Evolutionary conservation across 2,329 filamentous ascomycete species (phyloP).

Genomic region (Nannizziopsis barbatae): DNA sequence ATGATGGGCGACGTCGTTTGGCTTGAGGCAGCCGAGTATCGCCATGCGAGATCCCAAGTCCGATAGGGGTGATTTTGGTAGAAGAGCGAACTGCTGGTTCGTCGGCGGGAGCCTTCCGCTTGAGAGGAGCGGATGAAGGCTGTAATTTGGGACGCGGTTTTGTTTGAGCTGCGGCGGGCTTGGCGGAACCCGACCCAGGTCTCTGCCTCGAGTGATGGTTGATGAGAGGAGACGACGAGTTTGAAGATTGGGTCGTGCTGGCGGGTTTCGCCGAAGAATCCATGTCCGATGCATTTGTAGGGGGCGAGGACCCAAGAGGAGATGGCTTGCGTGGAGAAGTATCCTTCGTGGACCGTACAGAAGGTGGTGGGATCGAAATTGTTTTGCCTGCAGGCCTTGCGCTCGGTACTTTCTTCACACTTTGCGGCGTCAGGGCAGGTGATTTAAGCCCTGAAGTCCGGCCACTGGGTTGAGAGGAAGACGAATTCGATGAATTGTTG

Average conservation of each 20-base stretch:
- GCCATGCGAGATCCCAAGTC: slow-evolving; percentile 17
- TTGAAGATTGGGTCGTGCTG: slow-evolving; percentile 34
- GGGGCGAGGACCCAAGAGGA: slow-evolving; percentile 50
- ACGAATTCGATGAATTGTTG: slow-evolving; percentile 10
- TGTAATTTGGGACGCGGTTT: slow-evolving; percentile 24
- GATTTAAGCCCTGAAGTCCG: slow-evolving; percentile 1
- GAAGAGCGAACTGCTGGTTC: neutral
- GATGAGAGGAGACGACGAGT: slow-evolving; percentile 38
- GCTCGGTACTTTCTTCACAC: slow-evolving; percentile 1
- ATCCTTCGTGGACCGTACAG: slow-evolving; percentile 30
- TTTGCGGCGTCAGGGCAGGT: slow-evolving; percentile 3
- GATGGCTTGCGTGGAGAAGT: slow-evolving; percentile 52
- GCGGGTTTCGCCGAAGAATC: slow-evolving; percentile 36
- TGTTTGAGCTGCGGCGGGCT: slow-evolving; percentile 17
- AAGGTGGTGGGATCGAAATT: slow-evolving; percentile 27
- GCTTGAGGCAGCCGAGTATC: slow-evolving; percentile 29
- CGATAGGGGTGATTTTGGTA: slow-evolving; percentile 18
- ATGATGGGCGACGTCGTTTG: slow-evolving; percentile 30
- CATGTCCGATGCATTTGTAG: slow-evolving; percentile 50
- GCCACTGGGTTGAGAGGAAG: slow-evolving; percentile 8
- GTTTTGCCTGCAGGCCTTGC: slow-evolving; percentile 20
- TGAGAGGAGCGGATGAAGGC: slow-evolving; percentile 27
- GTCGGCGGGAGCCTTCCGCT: slow-evolving; percentile 30
- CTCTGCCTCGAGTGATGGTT: slow-evolving; percentile 27
- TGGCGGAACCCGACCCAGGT: slow-evolving; percentile 13